Evolutionary conservation across 1,284 basidiomycete species (phyloP).

Genomic region (Wolfiporia cocos): DNA sequence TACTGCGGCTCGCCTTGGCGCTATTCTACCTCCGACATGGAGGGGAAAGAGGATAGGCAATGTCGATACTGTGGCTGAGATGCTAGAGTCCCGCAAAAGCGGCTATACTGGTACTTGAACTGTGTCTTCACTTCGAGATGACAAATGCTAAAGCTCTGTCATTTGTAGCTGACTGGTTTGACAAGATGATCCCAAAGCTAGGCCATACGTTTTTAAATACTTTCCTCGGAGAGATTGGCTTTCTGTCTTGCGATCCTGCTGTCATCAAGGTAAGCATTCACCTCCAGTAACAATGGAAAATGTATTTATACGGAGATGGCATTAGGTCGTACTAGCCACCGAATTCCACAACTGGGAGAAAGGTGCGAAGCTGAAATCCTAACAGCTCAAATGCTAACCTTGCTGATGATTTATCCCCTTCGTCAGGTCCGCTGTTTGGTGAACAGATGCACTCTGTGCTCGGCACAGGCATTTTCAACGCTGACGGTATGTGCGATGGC

Average conservation of each 20-base stretch:
- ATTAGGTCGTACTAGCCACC: conserved; percentile 19
- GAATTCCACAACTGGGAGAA: conserved; percentile 19
- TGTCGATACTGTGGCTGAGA: conserved; percentile 11
- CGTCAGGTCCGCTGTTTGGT: background rate
- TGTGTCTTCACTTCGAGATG: no score
- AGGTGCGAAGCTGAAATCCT: conserved; percentile 7
- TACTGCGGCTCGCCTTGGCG: conserved; percentile 13
- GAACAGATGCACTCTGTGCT: conserved; percentile 11
- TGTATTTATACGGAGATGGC: no score
- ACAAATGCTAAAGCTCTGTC: no score
- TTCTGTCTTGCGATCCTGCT: conserved; percentile 16
- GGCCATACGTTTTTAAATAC: conserved; percentile 11
- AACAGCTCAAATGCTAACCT: conserved; percentile 1
- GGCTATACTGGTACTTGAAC: conserved; percentile 18
- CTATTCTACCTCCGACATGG: conserved; percentile 13
- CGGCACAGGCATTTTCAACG: conserved; percentile 17
- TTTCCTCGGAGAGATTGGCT: conserved; percentile 14
- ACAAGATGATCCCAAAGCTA: no score
- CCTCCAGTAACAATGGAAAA: no score
- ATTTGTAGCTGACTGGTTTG: no score
- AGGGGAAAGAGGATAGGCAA: conserved; percentile 12
- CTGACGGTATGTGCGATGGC: conserved; percentile 10
- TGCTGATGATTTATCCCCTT: no score
- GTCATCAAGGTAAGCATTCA: conserved; percentile 16
- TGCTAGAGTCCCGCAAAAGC: conserved; percentile 7